Evolutionary conservation across 176 grass and related monocot genomes (phyloP).

Genomic region (Musa troglodytarum): DNA sequence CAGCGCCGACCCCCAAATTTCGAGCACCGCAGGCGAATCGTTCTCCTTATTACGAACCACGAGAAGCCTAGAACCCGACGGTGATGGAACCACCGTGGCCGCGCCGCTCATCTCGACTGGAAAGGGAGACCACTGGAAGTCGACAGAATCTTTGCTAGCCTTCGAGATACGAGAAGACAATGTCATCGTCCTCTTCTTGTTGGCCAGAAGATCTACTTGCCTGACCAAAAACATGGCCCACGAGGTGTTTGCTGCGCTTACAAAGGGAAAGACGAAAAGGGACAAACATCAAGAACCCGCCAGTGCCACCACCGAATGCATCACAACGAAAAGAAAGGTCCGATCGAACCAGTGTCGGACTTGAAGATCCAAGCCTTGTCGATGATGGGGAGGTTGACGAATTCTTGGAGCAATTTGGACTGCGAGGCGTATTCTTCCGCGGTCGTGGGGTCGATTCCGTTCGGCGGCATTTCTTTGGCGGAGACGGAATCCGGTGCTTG

Average conservation of each 20-base stretch:
- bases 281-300: not conserved
- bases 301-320: not conserved
- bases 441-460: slow-evolving; percentile 46
- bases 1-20: slow-evolving; percentile 56
- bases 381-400: slow-evolving; percentile 53
- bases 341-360: slow-evolving; percentile 39
- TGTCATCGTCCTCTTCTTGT: slow-evolving; percentile 53
- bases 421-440: slow-evolving; percentile 63
- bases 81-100: slow-evolving; percentile 62
- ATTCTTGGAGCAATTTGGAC: slow-evolving; percentile 70
- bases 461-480: slow-evolving; percentile 47
- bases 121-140: slow-evolving; percentile 79
- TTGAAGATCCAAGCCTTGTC: slow-evolving; percentile 81
- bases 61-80: slow-evolving; percentile 70
- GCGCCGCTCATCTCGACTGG: slow-evolving; percentile 74
- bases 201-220: slow-evolving; percentile 60
- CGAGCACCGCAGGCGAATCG: slow-evolving; percentile 66
- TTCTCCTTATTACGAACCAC: slow-evolving; percentile 68
- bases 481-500: slow-evolving; percentile 17
- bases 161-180: slow-evolving; percentile 69
- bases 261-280: slow-evolving; percentile 2
- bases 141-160: slow-evolving; percentile 32
- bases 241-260: slow-evolving; percentile 44
- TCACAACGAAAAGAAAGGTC: not conserved
- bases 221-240: slow-evolving; percentile 51